A percentile compares a stretch with the other conserved stretches of the same genome.
phyloP scores from a whole-genome alignment of 169 alveolate genomes.

The Cardiosporidium cionae region DNA sequence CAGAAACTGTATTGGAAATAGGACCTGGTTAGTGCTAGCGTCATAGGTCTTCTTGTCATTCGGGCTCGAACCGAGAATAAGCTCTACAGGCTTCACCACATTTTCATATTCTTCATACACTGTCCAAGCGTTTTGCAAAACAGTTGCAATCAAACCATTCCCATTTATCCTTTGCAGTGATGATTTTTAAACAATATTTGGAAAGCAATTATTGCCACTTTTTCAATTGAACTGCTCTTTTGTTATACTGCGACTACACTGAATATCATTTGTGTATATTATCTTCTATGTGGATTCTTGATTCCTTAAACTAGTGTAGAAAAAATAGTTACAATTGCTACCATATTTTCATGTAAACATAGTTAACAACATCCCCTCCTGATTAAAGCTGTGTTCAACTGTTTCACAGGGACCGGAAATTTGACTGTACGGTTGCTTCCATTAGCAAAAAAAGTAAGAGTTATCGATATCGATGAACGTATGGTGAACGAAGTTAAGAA shows the following conservation, averaged over 20 bases:
- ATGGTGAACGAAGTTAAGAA: constrained; percentile 98
- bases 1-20: constrained; percentile 96
- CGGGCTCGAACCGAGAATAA: background rate
- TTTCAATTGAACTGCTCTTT: background rate
- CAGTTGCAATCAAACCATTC: too few relatives aligned
- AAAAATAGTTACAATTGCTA: background rate
- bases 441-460: constrained; percentile 89
- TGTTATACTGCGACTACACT: background rate
- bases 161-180: background rate
- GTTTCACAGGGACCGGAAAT: constrained; percentile 86
- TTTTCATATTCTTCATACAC: background rate
- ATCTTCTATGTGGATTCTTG: background rate
- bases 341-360: background rate
- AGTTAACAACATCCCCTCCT: background rate
- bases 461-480: constrained; percentile 96
- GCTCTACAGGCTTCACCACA: background rate
- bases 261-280: background rate
- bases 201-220: background rate
- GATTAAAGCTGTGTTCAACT: background rate
- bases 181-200: background rate
- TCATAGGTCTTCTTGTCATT: background rate
- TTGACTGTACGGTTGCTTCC: constrained; percentile 89
- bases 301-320: background rate
- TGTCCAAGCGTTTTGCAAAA: background rate
- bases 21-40: constrained; percentile 81